Evolutionary conservation across 1,284 basidiomycete genomes (phyloP).

Genomic region (Ceratobasidium sp.): DNA sequence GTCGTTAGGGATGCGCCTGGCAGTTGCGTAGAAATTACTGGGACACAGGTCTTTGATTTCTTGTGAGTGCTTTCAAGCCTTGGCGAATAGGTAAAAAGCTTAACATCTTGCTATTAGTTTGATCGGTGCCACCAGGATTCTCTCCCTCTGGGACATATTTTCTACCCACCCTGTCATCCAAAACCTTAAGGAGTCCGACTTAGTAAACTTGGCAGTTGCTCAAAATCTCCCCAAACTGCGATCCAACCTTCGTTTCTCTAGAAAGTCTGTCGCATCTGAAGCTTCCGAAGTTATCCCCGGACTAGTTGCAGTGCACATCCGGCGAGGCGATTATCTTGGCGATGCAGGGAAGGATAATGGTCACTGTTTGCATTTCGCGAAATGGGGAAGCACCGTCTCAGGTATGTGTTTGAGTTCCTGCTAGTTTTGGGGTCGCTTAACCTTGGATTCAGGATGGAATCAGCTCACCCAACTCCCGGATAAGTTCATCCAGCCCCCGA

Average conservation of each 20-base stretch:
- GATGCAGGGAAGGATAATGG: constrained; percentile 27
- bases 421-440: constrained; percentile 42
- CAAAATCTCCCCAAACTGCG: constrained; percentile 42
- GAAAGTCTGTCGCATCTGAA: constrained; percentile 2
- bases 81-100: background rate
- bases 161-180: constrained; percentile 60
- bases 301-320: constrained; percentile 55
- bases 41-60: constrained; percentile 58
- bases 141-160: constrained; percentile 59
- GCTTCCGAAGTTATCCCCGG: constrained; percentile 32
- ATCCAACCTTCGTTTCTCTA: background rate
- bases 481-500: constrained; percentile 52
- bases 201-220: constrained; percentile 39
- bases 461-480: constrained; percentile 58
- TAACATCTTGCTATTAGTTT: constrained; percentile 46
- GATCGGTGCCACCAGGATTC: constrained; percentile 58
- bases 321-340: constrained; percentile 55
- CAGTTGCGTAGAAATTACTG: constrained; percentile 58
- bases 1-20: constrained; percentile 56
- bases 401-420: background rate
- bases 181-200: constrained; percentile 52
- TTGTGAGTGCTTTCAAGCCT: constrained; percentile 52
- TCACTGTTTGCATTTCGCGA: constrained; percentile 29
- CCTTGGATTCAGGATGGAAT: constrained; percentile 57
- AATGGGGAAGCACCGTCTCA: constrained; percentile 38